Base-by-base conservation (phyloP, 192 early-diverging fungal species). In the Coemansia sp. region DNA sequence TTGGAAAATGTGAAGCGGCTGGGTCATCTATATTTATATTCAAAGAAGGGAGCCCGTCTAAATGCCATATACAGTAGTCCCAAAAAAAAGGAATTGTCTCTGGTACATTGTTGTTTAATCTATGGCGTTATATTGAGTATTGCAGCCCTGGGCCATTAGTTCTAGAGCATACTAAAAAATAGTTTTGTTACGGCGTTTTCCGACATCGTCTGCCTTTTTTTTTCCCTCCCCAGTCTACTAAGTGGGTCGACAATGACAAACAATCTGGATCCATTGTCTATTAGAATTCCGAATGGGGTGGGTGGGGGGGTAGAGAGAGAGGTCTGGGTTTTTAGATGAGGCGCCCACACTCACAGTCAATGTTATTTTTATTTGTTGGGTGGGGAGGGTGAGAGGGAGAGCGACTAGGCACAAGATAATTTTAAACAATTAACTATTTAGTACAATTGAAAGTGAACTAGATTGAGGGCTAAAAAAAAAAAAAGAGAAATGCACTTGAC, bases 81-180 rank as follows among this genome's bases (percentile, higher is more conserved):
- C 3, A 44, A 44, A 44, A 44, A 44, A 44, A 44, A 44, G 1
- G 43, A 42, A 42, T 42, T 42, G 40, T 42, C 3, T 42, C 14
- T 10, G 9, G 30, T 32, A 57, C 3, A 57, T 57, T 33, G 30
- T 57, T 57, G 55, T 57, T 57, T 57, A 57, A 57, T 57, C 28
- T 55, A 55, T 55, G 26, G 52, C 52, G 52, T 1, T 55, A 32
- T 57, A 52, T 52, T 11, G 7, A 26, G 10, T 57, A 17, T 14
- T 55, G 9, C 4, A 32, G 53, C 21, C 16, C 23, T 52, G 6
- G 23, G 7, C 19, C 9, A 19, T 16, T 43, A 43, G 46, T 19
- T 47, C 46, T 47, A 47, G 46, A 19, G 42, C 42, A 9, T 16
- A 11, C 10, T 9, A 43, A 43, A 8, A 52, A 9, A 0, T 11